Evolutionary conservation across 805 yeast genomes (phyloP).

Genomic region (Saccharomycopsis microspora): DNA sequence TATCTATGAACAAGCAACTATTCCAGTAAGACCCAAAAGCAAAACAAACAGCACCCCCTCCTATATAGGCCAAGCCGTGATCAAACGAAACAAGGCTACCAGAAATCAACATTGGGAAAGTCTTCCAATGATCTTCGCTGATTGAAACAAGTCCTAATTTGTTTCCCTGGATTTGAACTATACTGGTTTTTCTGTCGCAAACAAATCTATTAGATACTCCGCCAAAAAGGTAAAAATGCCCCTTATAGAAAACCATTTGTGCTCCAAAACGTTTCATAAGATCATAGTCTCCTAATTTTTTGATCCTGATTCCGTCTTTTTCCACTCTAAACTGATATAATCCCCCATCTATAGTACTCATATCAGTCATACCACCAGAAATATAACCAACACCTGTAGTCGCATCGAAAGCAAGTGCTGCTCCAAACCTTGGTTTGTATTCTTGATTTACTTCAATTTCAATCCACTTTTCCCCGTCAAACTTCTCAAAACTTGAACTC

Average conservation of each 20-base stretch:
- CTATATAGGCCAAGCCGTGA: slow-evolving; percentile 22
- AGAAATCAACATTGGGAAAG: slow-evolving; percentile 42
- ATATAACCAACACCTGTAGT: slow-evolving; percentile 1
- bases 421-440: background rate
- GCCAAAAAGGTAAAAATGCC: slow-evolving; percentile 38
- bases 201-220: slow-evolving; percentile 37
- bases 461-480: slow-evolving; percentile 5
- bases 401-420: background rate
- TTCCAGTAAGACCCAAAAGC: slow-evolving; percentile 62
- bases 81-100: slow-evolving; percentile 27
- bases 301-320: slow-evolving; percentile 9
- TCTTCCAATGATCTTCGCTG: slow-evolving; percentile 26
- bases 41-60: slow-evolving; percentile 78
- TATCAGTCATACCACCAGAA: slow-evolving; percentile 34
- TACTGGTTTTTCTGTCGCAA: slow-evolving; percentile 25
- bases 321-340: slow-evolving; percentile 19
- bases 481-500: background rate
- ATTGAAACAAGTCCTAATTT: background rate
- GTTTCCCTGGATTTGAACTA: slow-evolving; percentile 22
- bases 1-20: slow-evolving; percentile 3
- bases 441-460: background rate
- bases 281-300: slow-evolving; percentile 19
- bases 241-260: slow-evolving; percentile 21
- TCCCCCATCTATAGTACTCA: slow-evolving; percentile 20
- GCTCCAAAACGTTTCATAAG: slow-evolving; percentile 41